Conservation (phyloP, 257 asterid genomes). For the Ajuga chamaepitys region DNA sequence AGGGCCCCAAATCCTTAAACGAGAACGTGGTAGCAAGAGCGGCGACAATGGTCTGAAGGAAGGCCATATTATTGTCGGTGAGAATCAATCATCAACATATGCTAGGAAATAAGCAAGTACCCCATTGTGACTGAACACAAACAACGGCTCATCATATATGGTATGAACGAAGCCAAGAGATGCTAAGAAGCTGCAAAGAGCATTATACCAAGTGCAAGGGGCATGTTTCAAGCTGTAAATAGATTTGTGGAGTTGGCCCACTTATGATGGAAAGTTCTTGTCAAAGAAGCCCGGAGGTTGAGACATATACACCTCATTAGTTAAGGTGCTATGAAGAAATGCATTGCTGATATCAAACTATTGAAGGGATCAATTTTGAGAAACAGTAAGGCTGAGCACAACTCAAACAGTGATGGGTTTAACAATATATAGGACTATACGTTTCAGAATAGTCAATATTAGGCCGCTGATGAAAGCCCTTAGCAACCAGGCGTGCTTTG, state of each 20-base stretch:
- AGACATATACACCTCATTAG: no score
- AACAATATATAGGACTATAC: background rate
- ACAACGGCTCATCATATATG: background rate
- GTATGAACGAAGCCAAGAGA: background rate
- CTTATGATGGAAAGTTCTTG: background rate
- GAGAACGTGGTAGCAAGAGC: background rate
- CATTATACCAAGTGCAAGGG: background rate
- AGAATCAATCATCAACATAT: background rate
- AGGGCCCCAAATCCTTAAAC: background rate
- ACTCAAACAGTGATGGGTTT: background rate
- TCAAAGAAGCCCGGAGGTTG: background rate
- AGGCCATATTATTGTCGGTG: background rate
- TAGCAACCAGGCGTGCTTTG: background rate
- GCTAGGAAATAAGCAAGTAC: background rate
- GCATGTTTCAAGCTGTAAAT: background rate
- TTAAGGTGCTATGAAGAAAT: no score
- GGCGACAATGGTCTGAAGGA: no score
- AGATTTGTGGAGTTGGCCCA: background rate
- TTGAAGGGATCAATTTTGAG: no score
- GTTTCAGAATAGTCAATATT: background rate
- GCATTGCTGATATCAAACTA: no score
- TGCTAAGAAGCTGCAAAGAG: background rate
- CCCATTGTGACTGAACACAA: background rate
- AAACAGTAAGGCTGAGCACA: background rate
- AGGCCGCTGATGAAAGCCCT: background rate